These are phyloP conservation scores for Phaeosphaeria sp. DNA, from an alignment of 2,329 filamentous ascomycete species.

Conservation along the genomic window DNA sequence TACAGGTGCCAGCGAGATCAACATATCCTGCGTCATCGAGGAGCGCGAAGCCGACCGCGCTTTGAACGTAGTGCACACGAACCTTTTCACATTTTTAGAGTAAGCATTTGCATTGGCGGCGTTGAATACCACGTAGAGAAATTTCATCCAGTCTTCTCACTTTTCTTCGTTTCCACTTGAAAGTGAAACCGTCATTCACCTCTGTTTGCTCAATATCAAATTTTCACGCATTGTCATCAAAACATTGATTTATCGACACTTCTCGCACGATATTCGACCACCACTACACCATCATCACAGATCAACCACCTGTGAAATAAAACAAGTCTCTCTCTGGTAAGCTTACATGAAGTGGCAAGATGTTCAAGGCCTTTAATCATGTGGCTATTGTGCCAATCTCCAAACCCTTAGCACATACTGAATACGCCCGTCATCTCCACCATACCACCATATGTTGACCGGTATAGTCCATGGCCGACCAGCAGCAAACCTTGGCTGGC, in stretches of 20 bases:
- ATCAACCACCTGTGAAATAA: not conserved
- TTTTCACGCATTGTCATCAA: not conserved
- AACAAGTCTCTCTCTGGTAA: not conserved
- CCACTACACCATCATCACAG: not conserved
- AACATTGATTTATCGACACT: not conserved
- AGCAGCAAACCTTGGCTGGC: constrained; percentile 1
- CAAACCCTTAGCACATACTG: not conserved
- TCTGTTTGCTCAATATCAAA: not conserved
- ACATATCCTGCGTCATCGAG: constrained; percentile 97
- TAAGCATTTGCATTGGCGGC: constrained; percentile 49
- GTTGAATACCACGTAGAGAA: constrained; percentile 32
- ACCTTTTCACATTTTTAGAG: constrained; percentile 94
- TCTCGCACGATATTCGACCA: not conserved
- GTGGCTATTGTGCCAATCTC: not conserved
- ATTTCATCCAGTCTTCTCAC: not conserved
- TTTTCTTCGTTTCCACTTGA: not conserved
- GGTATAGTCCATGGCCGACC: not conserved
- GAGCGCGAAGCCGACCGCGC: constrained; percentile 88
- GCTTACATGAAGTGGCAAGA: not conserved
- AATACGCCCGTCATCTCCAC: not conserved
- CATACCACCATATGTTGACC: not conserved
- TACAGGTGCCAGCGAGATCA: constrained; percentile 96
- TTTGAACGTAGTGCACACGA: constrained; percentile 95
- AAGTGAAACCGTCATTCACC: not conserved
- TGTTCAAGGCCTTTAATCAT: not conserved